Conservation (phyloP, 805 yeast species). For the Candida golubevii region DNA sequence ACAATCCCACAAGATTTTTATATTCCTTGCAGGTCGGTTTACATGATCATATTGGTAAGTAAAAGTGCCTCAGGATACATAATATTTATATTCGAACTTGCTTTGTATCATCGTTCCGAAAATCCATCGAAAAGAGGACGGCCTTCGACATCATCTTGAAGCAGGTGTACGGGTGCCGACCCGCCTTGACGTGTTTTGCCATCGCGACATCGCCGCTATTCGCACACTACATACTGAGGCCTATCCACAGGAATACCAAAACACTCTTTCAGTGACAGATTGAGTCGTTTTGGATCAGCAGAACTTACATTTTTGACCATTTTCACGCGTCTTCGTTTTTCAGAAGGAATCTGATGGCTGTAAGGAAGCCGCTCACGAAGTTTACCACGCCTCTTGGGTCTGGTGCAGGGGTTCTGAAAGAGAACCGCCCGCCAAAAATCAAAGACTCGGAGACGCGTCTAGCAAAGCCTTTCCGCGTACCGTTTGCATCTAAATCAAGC, state of each 20-base stretch:
- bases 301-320: background rate
- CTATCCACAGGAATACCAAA: constrained; percentile 9
- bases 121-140: background rate
- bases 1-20: no score
- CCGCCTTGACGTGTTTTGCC: constrained; percentile 1
- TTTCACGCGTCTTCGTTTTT: background rate
- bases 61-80: no score
- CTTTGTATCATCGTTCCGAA: no score
- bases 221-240: no score
- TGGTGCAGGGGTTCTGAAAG: constrained; percentile 64
- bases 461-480: constrained; percentile 67
- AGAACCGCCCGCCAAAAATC: constrained; percentile 50
- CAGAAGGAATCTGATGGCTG: constrained; percentile 18
- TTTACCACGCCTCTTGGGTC: constrained; percentile 53
- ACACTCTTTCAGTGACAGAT: background rate
- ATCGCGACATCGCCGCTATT: constrained; percentile 2
- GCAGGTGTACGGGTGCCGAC: constrained; percentile 4
- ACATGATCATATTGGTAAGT: no score
- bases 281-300: background rate
- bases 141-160: background rate
- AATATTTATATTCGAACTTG: no score
- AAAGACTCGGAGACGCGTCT: constrained; percentile 49
- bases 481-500: constrained; percentile 36
- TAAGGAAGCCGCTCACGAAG: constrained; percentile 33
- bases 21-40: no score